A percentile compares a stretch with the other conserved stretches of the same genome.
phyloP scores from a whole-genome alignment of 2,329 filamentous ascomycete species.

The Dactylonectria macrodidyma region DNA sequence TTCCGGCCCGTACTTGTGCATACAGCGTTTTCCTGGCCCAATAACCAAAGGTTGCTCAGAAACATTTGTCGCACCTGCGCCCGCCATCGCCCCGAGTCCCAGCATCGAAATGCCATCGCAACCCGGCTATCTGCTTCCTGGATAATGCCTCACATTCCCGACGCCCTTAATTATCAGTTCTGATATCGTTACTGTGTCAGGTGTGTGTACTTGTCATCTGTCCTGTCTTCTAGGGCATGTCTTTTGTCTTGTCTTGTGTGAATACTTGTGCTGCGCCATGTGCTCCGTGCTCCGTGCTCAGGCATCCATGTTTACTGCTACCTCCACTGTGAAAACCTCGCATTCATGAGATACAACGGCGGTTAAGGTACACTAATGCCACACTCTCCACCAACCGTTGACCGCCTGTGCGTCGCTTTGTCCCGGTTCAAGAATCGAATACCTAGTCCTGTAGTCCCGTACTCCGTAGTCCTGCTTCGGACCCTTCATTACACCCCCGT shows the following conservation, averaged over 20 bases:
- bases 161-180: slow-evolving; percentile 1
- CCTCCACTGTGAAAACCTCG: not conserved
- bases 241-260: too few relatives aligned
- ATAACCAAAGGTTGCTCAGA: slow-evolving; percentile 6
- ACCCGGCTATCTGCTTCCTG: slow-evolving; percentile 5
- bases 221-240: too few relatives aligned
- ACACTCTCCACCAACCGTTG: slow-evolving; percentile 11
- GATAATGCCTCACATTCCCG: slow-evolving; percentile 4
- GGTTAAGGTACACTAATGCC: too few relatives aligned
- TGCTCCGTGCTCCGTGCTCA: not conserved
- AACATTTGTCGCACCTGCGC: slow-evolving; percentile 2
- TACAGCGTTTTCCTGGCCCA: not conserved
- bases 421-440: not conserved
- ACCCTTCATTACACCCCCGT: not conserved
- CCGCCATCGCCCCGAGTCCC: not conserved
- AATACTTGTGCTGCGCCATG: not conserved
- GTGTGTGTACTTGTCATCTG: too few relatives aligned
- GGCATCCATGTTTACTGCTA: not conserved
- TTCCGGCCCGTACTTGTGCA: not conserved
- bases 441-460: too few relatives aligned
- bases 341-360: not conserved
- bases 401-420: slow-evolving; percentile 25
- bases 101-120: slow-evolving; percentile 2
- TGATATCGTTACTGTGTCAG: not conserved
- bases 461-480: not conserved